Conservation (phyloP, 306 rosid genomes). For the Cyamopsis tetragonoloba region DNA sequence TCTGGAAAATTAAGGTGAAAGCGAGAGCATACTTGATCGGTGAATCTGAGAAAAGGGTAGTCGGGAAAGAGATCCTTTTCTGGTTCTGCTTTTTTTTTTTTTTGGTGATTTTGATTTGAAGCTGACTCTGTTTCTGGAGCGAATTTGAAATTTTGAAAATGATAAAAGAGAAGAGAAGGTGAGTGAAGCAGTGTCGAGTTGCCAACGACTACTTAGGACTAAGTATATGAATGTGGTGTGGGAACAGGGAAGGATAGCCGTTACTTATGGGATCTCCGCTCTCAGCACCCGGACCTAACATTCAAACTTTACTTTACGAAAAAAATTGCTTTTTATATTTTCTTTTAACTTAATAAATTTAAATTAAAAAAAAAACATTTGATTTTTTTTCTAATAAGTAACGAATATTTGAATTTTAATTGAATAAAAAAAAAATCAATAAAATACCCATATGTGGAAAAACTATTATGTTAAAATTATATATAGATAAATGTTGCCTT, state of each 20-base stretch:
- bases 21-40: conserved; percentile 12
- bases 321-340: neutral
- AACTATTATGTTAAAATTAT: no score
- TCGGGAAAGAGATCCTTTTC: conserved; percentile 10
- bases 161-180: neutral
- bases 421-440: no score
- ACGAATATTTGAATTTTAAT: no score
- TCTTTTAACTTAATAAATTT: neutral
- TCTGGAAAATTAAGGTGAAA: neutral
- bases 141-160: conserved; percentile 30
- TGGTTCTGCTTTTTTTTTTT: neutral
- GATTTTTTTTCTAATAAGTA: no score
- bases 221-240: no score
- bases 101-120: neutral
- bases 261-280: neutral
- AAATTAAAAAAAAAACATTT: neutral
- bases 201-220: conserved; percentile 33
- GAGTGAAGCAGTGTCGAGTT: neutral
- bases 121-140: neutral
- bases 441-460: no score
- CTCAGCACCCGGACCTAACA: neutral
- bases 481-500: no score
- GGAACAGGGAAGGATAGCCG: conserved; percentile 30
- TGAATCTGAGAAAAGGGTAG: conserved; percentile 36
- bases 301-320: conserved; percentile 11